These are phyloP conservation scores for Arthrobotrys iridis DNA, from an alignment of 2,329 filamentous ascomycete genomes.

Conservation along the genomic window DNA sequence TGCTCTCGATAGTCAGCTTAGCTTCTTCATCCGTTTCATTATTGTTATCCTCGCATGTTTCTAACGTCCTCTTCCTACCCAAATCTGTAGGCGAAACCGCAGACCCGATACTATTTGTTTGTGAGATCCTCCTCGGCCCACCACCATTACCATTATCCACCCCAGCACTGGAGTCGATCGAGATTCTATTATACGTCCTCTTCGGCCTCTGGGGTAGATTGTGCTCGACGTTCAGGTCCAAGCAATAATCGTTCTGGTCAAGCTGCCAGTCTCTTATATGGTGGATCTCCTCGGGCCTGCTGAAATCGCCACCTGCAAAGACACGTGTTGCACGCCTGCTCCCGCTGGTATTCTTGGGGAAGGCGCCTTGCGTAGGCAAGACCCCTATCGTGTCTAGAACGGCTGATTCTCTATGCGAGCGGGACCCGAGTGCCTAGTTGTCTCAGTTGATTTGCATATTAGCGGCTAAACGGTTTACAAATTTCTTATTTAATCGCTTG, in stretches of 20 bases:
- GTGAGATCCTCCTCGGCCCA: constrained; percentile 33
- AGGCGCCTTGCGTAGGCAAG: constrained; percentile 31
- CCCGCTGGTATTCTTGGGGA: constrained; percentile 26
- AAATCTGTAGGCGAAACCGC: constrained; percentile 29
- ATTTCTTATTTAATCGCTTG: neutral
- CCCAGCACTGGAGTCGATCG: constrained; percentile 21
- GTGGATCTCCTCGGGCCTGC: constrained; percentile 28
- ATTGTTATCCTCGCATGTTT: constrained; percentile 1
- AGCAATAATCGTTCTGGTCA: constrained; percentile 50
- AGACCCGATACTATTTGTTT: constrained; percentile 31
- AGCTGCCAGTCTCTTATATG: constrained; percentile 52
- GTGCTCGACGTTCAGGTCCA: constrained; percentile 36
- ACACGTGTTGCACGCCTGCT: constrained; percentile 32
- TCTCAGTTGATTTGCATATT: constrained; percentile 4
- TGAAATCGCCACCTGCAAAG: constrained; percentile 15
- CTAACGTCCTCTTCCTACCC: constrained; percentile 8
- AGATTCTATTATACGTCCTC: constrained; percentile 21
- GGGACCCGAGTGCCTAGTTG: constrained; percentile 27
- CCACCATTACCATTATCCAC: neutral
- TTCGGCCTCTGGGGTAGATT: constrained; percentile 31
- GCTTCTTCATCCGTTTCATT: neutral
- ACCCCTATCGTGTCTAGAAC: constrained; percentile 49
- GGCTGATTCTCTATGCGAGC: constrained; percentile 36
- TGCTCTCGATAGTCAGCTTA: constrained; percentile 5
- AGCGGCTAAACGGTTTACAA: neutral